Conservation (phyloP, 257 asterid genomes). For the Solanum rostratum region DNA sequence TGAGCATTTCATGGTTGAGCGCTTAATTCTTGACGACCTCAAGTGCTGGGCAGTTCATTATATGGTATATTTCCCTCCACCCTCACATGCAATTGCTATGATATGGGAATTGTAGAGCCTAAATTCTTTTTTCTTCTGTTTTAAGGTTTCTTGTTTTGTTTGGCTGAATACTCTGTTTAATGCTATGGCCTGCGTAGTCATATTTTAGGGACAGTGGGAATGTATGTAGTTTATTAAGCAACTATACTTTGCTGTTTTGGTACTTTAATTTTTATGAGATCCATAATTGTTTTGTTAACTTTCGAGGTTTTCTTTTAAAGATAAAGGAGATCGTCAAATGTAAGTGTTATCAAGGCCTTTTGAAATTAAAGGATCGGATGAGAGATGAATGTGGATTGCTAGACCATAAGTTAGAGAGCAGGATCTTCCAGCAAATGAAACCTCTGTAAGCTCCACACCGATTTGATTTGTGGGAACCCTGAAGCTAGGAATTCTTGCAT, state of each 20-base stretch:
- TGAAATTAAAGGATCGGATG: neutral
- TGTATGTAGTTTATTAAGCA: neutral
- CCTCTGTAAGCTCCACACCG: neutral
- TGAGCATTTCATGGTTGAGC: conserved; percentile 93
- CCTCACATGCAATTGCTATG: neutral
- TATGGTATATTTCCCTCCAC: conserved; percentile 38
- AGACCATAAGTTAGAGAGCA: neutral
- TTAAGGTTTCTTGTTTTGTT: neutral
- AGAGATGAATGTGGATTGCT: neutral
- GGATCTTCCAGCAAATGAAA: neutral
- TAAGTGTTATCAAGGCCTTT: neutral
- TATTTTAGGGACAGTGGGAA: neutral
- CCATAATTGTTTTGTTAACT: neutral
- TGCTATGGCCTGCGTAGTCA: neutral
- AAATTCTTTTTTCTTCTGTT: neutral
- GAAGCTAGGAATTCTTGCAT: neutral
- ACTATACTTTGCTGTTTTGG: neutral
- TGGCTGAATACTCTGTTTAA: neutral
- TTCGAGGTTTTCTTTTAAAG: neutral
- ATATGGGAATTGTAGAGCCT: neutral
- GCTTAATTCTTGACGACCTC: conserved; percentile 83
- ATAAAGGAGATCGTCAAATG: neutral
- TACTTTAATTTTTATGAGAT: neutral
- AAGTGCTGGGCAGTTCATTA: conserved; percentile 71
- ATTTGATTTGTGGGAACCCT: neutral